These are phyloP conservation scores for Debaryomyces tyrocola DNA, from an alignment of 805 yeast species.

Conservation along the genomic window DNA sequence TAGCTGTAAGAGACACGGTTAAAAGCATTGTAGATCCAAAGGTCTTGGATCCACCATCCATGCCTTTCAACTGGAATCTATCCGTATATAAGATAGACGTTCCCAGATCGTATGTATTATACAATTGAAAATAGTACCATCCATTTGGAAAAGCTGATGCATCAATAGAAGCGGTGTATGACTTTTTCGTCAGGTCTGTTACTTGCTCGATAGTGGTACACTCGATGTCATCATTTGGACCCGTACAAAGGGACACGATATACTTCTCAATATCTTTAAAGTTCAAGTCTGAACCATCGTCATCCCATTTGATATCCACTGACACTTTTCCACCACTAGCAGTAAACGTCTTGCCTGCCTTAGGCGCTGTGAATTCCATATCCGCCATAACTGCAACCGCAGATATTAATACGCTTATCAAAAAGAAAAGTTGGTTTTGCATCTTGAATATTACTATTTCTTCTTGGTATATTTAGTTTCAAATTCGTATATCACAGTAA, in stretches of 20 bases:
- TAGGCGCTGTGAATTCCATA: conserved; percentile 46
- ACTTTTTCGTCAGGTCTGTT: conserved; percentile 9
- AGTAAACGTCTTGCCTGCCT: conserved; percentile 34
- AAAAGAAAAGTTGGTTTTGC: conserved; percentile 1
- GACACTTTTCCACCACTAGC: conserved; percentile 38
- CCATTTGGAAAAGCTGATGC: conserved; percentile 60
- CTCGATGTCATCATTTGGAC: conserved; percentile 51
- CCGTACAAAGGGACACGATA: conserved; percentile 66
- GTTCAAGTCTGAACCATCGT: conserved; percentile 62
- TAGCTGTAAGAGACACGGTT: conserved; percentile 28
- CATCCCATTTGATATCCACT: conserved; percentile 42
- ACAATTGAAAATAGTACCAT: conserved; percentile 68
- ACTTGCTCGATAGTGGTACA: conserved; percentile 32
- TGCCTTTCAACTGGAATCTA: conserved; percentile 64
- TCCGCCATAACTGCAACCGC: conserved; percentile 40
- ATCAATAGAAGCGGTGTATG: conserved; percentile 45
- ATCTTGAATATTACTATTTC: neutral
- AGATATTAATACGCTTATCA: conserved; percentile 3
- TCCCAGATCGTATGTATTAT: conserved; percentile 40
- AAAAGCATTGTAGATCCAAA: conserved; percentile 27
- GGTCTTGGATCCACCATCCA: conserved; percentile 68
- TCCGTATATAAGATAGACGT: conserved; percentile 65
- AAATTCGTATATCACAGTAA: too few relatives aligned
- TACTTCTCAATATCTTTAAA: conserved; percentile 44
- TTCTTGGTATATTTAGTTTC: neutral